Base-by-base conservation (phyloP, 805 yeast genomes). In the Spathaspora boniae region DNA sequence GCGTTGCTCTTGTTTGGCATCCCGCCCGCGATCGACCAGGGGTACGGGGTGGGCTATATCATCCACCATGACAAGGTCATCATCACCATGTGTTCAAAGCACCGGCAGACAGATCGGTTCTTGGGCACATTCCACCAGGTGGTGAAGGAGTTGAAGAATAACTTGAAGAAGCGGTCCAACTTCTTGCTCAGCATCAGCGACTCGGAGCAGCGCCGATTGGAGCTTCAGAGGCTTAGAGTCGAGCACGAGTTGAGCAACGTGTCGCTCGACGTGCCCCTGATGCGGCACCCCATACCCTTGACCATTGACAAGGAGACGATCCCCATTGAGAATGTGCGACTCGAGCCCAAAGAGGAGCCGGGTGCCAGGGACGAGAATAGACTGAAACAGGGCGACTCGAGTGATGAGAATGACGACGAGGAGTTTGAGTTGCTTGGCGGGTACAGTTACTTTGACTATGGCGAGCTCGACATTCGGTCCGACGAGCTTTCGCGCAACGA, bases 11-110 rank as follows among this genome's bases (percentile, higher is more conserved):
- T 82, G 33, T 88, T 88, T 65, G 97, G 97, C 0, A 88, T 88
- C 52, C 94, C 96, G 3, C 96, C 97, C 3, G 89, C 87, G 2
- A 71, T 83, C 9, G 82, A 87, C 31, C 89, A 86, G 51, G 97
- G 97, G 3, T 87, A 82, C 58, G 96, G 96, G n/a, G 74, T 88
- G 24, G 96, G 95, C 4, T 88, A 88, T 56, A 86, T 88, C 46
- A 82, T 88, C 47, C 87, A 89, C 56, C 76, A 70, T 28, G 85
- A 86, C 51, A 78, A 86, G 15, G 76, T 88, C 18, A 76, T 88
- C 2, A 74, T 88, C 7, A 86, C 95, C 33, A 82, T 85, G 4
- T 80, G 93, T 18, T 86, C 96, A 9, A 88, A 86, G 60, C 89
- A 83, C 59, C 72, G 96, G 38, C 97, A 88, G 62, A 86, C 96